Base-by-base conservation (phyloP, 2,329 filamentous ascomycete species). In the Xylariomycetidae sp. region DNA sequence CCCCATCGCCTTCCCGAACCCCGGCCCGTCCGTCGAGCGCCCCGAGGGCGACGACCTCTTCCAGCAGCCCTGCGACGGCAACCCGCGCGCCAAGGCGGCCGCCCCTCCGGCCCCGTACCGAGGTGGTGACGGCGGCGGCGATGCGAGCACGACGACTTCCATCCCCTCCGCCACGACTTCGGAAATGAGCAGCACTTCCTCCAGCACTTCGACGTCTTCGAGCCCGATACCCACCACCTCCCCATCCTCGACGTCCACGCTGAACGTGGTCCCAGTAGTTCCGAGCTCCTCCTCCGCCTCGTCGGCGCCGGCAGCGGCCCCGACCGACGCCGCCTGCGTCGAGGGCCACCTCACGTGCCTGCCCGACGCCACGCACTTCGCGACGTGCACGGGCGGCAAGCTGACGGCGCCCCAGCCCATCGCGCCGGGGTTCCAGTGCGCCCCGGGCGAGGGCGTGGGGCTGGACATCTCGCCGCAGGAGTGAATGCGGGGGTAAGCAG, bases 1-100 rank as follows among this genome's bases (percentile, higher is more conserved):
- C 8, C 22, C 53, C 39, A 66, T 82, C 32, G 57, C 63, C 8
- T 86, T 79, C 61, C 81, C 82, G 0, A 58, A 79, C 32, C 73
- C 81, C 0, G 82, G 82, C 25, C 39, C 65, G 4, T 68, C 65
- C 2, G 60, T 83, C 20, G 63, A 73, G 19, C 59, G 56, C 3
- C 52, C 52, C 16, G 57, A 60, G 15, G 37, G 59, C 1, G 38
- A 43, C 13, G 58, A 64, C 24, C 38, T 58, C 4, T 54, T 54
- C 30, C 32, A 39, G 36, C 54, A 56, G 35, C 22, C 34, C 4
- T 58, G 56, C 22, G 52, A 57, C 31, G 53, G 54, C 0, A 57
- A 58, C 19, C 48, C 54, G 6, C 46, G 46, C 3, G 46, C 42
- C 4, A 42, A 34, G 17, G 26, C 17, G 15, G 28, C 4, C 23